Conservation (phyloP, 2,329 filamentous ascomycete species). For the Endothia cerciana region DNA sequence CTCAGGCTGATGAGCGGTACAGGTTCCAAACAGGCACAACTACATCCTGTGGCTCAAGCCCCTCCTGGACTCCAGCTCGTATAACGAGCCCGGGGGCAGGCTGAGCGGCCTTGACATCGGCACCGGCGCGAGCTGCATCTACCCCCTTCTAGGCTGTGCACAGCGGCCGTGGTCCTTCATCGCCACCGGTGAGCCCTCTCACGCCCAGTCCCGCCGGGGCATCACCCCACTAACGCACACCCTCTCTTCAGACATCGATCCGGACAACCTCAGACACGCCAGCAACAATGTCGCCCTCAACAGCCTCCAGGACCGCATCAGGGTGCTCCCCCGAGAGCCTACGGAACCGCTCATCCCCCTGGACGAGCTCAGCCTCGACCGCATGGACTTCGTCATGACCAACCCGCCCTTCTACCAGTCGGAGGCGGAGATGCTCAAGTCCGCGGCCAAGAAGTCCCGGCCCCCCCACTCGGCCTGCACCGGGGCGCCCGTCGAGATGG, state of each 20-base stretch:
- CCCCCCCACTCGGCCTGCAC: conserved; percentile 76
- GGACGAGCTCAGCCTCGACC: conserved; percentile 51
- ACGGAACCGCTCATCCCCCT: conserved; percentile 66
- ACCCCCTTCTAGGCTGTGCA: conserved; percentile 77
- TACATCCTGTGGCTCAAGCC: conserved; percentile 89
- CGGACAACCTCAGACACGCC: conserved; percentile 68
- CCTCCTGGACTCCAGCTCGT: conserved; percentile 73
- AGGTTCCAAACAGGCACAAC: conserved; percentile 73
- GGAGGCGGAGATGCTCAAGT: conserved; percentile 66
- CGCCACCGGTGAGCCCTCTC: conserved; percentile 54
- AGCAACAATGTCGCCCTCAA: conserved; percentile 70
- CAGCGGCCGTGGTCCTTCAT: conserved; percentile 75
- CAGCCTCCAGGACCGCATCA: conserved; percentile 64
- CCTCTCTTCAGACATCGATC: conserved; percentile 69
- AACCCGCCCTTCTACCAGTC: conserved; percentile 96
- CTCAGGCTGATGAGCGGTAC: conserved; percentile 17
- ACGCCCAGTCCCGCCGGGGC: not conserved
- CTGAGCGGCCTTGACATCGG: conserved; percentile 82
- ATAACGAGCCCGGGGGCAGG: conserved; percentile 50
- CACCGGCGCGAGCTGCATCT: conserved; percentile 89
- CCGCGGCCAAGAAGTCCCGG: conserved; percentile 66
- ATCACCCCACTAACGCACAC: conserved; percentile 28
- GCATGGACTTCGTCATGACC: conserved; percentile 83
- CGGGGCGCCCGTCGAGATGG: conserved; percentile 83
- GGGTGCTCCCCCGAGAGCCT: conserved; percentile 58